Conservation (phyloP, 805 yeast species). For the Candida dajiaensis region DNA sequence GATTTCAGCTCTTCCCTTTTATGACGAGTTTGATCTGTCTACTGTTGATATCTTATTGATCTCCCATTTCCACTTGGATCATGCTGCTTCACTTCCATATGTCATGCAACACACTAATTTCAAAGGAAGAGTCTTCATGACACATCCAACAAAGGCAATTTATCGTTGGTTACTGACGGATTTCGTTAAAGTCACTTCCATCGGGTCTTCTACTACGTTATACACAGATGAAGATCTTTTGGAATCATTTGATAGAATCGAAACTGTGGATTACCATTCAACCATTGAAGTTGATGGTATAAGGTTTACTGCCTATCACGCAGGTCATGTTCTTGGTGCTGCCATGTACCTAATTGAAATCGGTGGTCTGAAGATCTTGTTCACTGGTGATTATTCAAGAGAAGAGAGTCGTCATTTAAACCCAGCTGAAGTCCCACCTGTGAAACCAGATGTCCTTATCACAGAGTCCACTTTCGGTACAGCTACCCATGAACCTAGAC, state of each 20-base stretch:
- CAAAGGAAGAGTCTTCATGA: slow-evolving; percentile 96
- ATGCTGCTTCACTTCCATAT: slow-evolving; percentile 95
- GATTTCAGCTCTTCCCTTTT: slow-evolving; percentile 85
- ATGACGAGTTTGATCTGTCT: slow-evolving; percentile 89
- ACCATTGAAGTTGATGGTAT: slow-evolving; percentile 93
- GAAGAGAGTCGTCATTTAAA: slow-evolving; percentile 94
- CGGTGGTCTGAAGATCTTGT: slow-evolving; percentile 81
- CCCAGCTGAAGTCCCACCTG: slow-evolving; percentile 89
- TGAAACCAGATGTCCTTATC: slow-evolving; percentile 80
- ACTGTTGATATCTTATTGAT: slow-evolving; percentile 81
- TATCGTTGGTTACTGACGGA: slow-evolving; percentile 93
- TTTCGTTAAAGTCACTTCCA: slow-evolving; percentile 82
- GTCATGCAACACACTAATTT: slow-evolving; percentile 96
- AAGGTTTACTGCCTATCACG: slow-evolving; percentile 95
- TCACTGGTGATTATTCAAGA: slow-evolving; percentile 96
- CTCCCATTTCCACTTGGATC: slow-evolving; percentile 96
- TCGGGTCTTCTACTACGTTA: slow-evolving; percentile 41
- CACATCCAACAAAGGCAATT: slow-evolving; percentile 98
- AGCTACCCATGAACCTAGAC: slow-evolving; percentile 89
- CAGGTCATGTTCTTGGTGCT: slow-evolving; percentile 99
- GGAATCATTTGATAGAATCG: slow-evolving; percentile 83
- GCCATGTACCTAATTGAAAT: slow-evolving; percentile 96
- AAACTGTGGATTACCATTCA: slow-evolving; percentile 92
- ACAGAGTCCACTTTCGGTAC: slow-evolving; percentile 98
- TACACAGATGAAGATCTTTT: slow-evolving; percentile 89